These are phyloP conservation scores for Cercospora sojina DNA, from an alignment of 2,329 filamentous ascomycete genomes.

Conservation along the genomic window DNA sequence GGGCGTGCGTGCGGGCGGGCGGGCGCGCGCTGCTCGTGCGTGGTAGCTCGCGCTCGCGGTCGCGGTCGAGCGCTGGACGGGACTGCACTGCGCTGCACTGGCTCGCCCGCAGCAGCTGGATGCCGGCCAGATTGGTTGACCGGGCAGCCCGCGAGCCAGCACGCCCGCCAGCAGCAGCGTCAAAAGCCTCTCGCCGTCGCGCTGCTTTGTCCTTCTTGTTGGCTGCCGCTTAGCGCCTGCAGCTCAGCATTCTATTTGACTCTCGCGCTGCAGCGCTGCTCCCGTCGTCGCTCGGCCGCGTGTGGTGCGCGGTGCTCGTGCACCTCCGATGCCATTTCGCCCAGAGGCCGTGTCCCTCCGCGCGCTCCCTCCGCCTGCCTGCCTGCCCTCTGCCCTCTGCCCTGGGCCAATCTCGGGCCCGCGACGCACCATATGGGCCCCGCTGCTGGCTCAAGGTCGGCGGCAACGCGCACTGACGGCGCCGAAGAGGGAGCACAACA, in stretches of 20 bases:
- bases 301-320: background rate
- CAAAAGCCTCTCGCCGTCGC: background rate
- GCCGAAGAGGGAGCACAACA: background rate
- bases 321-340: slow-evolving; percentile 1
- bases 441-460: slow-evolving; percentile 20
- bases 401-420: slow-evolving; percentile 26
- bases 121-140: background rate
- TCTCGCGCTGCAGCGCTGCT: background rate
- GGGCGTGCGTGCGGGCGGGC: background rate
- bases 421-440: slow-evolving; percentile 12
- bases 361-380: background rate
- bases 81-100: background rate
- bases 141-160: background rate
- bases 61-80: background rate
- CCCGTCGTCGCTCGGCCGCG: background rate
- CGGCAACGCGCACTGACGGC: slow-evolving; percentile 20
- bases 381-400: too few species aligned
- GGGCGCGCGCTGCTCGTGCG: too few species aligned
- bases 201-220: background rate
- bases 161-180: background rate
- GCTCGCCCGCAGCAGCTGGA: background rate
- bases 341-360: background rate
- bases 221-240: slow-evolving; percentile 9
- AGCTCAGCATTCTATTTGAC: slow-evolving; percentile 1
- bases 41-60: too few species aligned